Conservation (phyloP, 2,329 filamentous ascomycete genomes). For the Xylariaceae sp. region DNA sequence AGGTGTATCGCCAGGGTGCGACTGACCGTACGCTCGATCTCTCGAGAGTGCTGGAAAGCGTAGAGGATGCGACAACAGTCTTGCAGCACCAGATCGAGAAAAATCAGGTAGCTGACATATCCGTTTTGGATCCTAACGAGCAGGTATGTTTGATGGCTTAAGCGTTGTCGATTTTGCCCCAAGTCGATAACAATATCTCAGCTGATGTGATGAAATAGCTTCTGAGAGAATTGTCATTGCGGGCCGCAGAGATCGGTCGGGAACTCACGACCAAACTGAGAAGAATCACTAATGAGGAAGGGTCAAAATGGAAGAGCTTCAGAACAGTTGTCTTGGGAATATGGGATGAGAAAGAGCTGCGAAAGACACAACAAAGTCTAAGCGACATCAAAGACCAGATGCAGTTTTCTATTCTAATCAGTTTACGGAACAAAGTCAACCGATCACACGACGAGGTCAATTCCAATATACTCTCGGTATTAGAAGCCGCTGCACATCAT, state of each 20-base stretch:
- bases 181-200: too few species aligned
- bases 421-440: conserved; percentile 9
- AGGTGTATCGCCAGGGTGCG: conserved; percentile 20
- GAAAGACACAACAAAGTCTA: conserved; percentile 16
- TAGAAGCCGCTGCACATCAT: conserved; percentile 13
- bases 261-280: conserved; percentile 14
- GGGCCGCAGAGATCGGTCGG: conserved; percentile 19
- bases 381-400: conserved; percentile 19
- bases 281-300: conserved; percentile 8
- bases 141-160: too few species aligned
- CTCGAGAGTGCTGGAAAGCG: conserved; percentile 10
- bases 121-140: conserved; percentile 5
- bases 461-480: conserved; percentile 3
- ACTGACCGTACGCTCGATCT: conserved; percentile 20
- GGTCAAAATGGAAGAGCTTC: conserved; percentile 20
- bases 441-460: conserved; percentile 8
- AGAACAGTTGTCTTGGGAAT: conserved; percentile 10
- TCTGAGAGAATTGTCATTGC: conserved; percentile 13
- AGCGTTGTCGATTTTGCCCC: too few species aligned
- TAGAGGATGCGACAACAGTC: conserved; percentile 15
- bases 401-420: conserved; percentile 16
- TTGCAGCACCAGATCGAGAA: conserved; percentile 16
- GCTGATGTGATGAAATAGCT: conserved; percentile 14
- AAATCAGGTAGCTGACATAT: neutral
- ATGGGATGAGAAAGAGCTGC: conserved; percentile 21